Conservation (phyloP, 176 grass and related monocot species). For the Urochloa ruziziensis region DNA sequence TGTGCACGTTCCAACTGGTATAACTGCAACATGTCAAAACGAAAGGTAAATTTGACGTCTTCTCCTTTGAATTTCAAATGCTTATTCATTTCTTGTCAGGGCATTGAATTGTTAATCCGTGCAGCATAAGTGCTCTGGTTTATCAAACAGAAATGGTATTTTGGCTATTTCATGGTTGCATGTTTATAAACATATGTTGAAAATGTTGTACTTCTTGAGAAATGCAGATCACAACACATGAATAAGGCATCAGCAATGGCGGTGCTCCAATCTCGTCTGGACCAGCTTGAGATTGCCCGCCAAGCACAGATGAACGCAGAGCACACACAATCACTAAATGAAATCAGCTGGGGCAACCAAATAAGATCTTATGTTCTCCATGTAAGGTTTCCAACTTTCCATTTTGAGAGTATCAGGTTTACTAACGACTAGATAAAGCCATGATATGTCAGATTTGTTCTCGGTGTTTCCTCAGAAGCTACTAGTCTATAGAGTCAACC, state of each 20-base stretch:
- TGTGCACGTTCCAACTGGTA: conserved; percentile 89
- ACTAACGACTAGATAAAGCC: conserved; percentile 11
- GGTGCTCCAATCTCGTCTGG: conserved; percentile 83
- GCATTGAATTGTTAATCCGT: not conserved
- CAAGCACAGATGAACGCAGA: conserved; percentile 92
- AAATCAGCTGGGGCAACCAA: conserved; percentile 96
- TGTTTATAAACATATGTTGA: conserved; percentile 4
- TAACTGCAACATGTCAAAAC: conserved; percentile 86
- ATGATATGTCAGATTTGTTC: not conserved
- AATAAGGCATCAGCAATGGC: conserved; percentile 97
- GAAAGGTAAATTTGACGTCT: conserved; percentile 70
- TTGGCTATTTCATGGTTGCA: not conserved
- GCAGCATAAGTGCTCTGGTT: not conserved
- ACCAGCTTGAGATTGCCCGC: conserved; percentile 94
- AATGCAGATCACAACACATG: conserved; percentile 83
- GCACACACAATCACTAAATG: conserved; percentile 89
- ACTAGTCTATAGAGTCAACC: not conserved
- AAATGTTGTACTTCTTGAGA: conserved; percentile 12
- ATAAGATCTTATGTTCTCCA: conserved; percentile 97
- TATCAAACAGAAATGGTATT: not conserved
- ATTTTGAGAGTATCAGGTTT: not conserved
- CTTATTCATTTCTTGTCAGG: not conserved
- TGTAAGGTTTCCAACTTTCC: conserved; percentile 57
- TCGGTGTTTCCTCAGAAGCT: conserved; percentile 3
- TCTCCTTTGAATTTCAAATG: not conserved